Conservation (phyloP, 306 rosid species). For the Oemleria cerasiformis region DNA sequence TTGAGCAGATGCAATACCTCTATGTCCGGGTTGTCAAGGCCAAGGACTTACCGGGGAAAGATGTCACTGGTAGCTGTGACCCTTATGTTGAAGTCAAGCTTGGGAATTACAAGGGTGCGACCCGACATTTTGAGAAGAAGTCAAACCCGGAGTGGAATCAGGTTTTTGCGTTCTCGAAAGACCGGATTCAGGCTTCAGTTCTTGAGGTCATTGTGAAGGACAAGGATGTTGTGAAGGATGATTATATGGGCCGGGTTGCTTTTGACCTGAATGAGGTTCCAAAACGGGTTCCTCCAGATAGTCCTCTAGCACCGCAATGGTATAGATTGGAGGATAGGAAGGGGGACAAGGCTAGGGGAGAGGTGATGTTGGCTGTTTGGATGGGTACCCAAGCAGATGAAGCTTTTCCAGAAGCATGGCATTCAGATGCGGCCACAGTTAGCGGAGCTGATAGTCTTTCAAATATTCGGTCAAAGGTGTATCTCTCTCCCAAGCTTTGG, state of each 20-base stretch:
- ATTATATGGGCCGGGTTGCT: slow-evolving; percentile 68
- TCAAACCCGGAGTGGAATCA: slow-evolving; percentile 90
- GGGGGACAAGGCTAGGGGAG: slow-evolving; percentile 71
- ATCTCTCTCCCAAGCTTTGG: slow-evolving; percentile 98
- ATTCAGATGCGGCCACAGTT: slow-evolving; percentile 86
- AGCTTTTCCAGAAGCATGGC: slow-evolving; percentile 98
- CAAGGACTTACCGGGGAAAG: slow-evolving; percentile 74
- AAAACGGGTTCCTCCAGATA: slow-evolving; percentile 89
- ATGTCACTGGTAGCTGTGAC: slow-evolving; percentile 91
- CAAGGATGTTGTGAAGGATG: slow-evolving; percentile 87
- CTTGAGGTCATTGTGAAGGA: slow-evolving; percentile 93
- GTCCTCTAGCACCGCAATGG: slow-evolving; percentile 96
- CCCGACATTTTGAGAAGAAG: slow-evolving; percentile 94
- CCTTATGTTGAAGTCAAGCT: slow-evolving; percentile 87
- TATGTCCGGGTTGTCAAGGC: slow-evolving; percentile 94
- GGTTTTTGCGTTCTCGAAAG: slow-evolving; percentile 90
- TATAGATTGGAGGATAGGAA: slow-evolving; percentile 77
- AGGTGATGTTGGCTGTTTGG: slow-evolving; percentile 99
- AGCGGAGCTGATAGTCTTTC: slow-evolving; percentile 88
- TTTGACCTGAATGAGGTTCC: slow-evolving; percentile 89
- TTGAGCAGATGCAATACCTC: slow-evolving; percentile 99
- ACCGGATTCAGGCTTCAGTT: slow-evolving; percentile 73
- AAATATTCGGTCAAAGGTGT: slow-evolving; percentile 84
- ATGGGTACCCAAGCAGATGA: slow-evolving; percentile 99
- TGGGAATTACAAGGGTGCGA: slow-evolving; percentile 91